phyloP scores from a whole-genome alignment of 2,329 filamentous ascomycete species.

The Xylariaceae sp. region DNA sequence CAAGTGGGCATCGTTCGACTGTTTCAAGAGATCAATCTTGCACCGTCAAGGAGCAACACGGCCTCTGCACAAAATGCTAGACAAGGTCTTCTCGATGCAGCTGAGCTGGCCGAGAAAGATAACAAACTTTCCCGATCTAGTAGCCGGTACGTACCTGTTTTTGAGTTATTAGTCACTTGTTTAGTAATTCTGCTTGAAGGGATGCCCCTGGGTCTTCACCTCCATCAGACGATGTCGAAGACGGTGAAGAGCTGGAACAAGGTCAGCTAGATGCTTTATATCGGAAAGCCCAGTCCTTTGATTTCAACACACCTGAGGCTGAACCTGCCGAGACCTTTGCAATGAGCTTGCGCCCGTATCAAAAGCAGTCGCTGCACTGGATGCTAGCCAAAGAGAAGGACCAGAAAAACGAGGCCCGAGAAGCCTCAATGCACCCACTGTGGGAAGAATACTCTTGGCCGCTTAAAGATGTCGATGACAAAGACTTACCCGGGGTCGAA shows the following conservation, averaged over 20 bases:
- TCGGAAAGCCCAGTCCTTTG: conserved; percentile 94
- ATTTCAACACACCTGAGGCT: conserved; percentile 87
- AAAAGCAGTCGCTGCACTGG: conserved; percentile 95
- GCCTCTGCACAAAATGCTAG: conserved; percentile 78
- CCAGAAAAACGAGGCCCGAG: conserved; percentile 67
- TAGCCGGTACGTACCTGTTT: conserved; percentile 23
- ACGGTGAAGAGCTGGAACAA: conserved; percentile 90
- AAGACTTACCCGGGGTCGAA: conserved; percentile 69
- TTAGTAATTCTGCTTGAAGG: conserved; percentile 22
- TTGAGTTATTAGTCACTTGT: background rate
- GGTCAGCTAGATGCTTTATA: conserved; percentile 94
- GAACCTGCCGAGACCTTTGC: conserved; percentile 83
- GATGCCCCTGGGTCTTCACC: conserved; percentile 56
- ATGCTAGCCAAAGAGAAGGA: conserved; percentile 94
- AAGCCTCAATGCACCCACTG: conserved; percentile 90
- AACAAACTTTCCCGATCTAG: conserved; percentile 57
- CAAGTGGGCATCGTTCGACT: conserved; percentile 89
- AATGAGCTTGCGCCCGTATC: conserved; percentile 86
- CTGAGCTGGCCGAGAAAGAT: conserved; percentile 83
- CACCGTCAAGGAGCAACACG: conserved; percentile 76
- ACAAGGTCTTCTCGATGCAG: conserved; percentile 84
- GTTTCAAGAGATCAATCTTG: conserved; percentile 85
- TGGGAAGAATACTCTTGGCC: conserved; percentile 98
- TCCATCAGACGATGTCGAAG: conserved; percentile 72
- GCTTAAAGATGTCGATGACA: conserved; percentile 82